Conservation (phyloP, 495 filamentous ascomycete genomes). For the Penicillium roqueforti region DNA sequence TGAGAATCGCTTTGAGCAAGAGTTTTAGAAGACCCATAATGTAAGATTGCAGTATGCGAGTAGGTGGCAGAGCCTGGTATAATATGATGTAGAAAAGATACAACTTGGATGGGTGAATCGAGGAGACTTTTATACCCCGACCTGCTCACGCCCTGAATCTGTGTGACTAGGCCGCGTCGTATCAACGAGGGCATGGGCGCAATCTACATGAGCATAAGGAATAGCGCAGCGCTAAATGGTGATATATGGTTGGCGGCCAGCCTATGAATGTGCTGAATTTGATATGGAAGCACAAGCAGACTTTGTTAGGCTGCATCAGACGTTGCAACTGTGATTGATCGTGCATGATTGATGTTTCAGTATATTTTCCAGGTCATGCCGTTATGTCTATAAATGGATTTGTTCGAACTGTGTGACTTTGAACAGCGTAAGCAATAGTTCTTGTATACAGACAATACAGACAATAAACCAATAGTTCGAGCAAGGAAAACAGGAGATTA, state of each 20-base stretch:
- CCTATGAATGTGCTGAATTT: neutral
- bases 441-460: neutral
- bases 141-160: neutral
- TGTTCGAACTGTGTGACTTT: neutral
- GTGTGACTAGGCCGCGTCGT: neutral
- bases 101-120: neutral
- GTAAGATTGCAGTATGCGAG: neutral
- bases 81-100: neutral
- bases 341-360: neutral
- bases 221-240: slow-evolving; percentile 1
- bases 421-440: neutral
- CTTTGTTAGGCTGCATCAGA: neutral
- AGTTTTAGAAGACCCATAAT: slow-evolving; percentile 11
- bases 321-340: slow-evolving; percentile 5
- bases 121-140: slow-evolving; percentile 1
- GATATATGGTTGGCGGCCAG: neutral
- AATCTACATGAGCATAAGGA: neutral
- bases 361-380: neutral
- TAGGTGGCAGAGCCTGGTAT: neutral
- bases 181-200: neutral
- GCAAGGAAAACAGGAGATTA: too few relatives aligned
- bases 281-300: neutral
- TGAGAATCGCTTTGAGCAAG: slow-evolving; percentile 12
- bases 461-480: neutral
- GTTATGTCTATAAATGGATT: neutral